Percentiles rank a stretch among this genome's conserved stretches.
Evolutionary conservation across 2,329 filamentous ascomycete genomes (phyloP).

Genomic region (Colletotrichum eleusines): DNA sequence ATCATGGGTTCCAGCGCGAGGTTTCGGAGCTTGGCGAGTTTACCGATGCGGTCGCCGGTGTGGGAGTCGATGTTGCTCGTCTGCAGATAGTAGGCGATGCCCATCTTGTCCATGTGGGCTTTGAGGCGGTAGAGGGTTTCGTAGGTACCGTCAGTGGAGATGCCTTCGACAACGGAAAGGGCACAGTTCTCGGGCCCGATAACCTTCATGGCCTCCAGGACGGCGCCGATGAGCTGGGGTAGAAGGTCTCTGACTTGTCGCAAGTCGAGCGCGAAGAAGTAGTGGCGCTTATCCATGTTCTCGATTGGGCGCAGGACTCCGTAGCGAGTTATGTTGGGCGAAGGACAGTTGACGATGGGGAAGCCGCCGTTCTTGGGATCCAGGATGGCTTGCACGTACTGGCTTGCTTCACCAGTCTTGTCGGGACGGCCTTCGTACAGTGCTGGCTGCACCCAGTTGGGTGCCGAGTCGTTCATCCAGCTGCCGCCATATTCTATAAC

Average conservation of each 20-base stretch:
- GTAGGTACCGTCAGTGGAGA: slow-evolving; percentile 66
- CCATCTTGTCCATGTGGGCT: slow-evolving; percentile 53
- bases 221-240: slow-evolving; percentile 63
- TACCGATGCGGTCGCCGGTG: slow-evolving; percentile 58
- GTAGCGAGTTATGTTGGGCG: slow-evolving; percentile 36
- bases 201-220: slow-evolving; percentile 62
- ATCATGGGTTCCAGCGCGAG: slow-evolving; percentile 62
- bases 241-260: slow-evolving; percentile 59
- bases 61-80: slow-evolving; percentile 59
- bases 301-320: slow-evolving; percentile 24
- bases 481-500: slow-evolving; percentile 36
- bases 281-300: slow-evolving; percentile 45
- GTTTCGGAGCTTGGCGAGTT: slow-evolving; percentile 65
- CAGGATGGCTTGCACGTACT: slow-evolving; percentile 58
- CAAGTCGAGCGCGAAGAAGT: slow-evolving; percentile 67
- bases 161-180: slow-evolving; percentile 67
- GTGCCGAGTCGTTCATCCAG: slow-evolving; percentile 37
- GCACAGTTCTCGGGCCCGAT: slow-evolving; percentile 64
- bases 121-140: slow-evolving; percentile 61
- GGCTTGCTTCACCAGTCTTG: slow-evolving; percentile 28
- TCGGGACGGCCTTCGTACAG: slow-evolving; percentile 24
- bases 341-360: slow-evolving; percentile 50
- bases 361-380: slow-evolving; percentile 36
- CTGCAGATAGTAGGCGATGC: slow-evolving; percentile 57
- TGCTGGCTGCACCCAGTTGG: slow-evolving; percentile 28